Evolutionary conservation across 1,284 basidiomycete species (phyloP).

Genomic region (Agroathelia rolfsii): DNA sequence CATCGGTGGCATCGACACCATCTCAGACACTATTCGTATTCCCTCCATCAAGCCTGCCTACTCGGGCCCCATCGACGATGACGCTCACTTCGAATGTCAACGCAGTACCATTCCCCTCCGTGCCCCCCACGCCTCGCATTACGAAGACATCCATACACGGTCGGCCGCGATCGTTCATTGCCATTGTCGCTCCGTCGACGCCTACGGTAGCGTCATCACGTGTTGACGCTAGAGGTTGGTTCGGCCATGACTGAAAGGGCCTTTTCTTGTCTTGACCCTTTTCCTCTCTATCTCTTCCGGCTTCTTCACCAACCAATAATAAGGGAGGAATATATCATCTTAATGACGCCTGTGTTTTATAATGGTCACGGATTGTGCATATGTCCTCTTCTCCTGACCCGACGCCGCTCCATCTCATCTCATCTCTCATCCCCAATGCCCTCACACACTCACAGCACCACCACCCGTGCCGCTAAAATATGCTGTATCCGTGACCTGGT

Average conservation of each 20-base stretch:
- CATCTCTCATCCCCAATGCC: no score
- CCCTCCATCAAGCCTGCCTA: constrained; percentile 72
- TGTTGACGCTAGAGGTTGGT: constrained; percentile 70
- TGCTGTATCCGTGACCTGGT: no score
- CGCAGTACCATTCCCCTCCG: constrained; percentile 46
- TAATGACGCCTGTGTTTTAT: no score
- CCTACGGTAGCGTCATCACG: constrained; percentile 76
- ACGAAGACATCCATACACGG: constrained; percentile 58
- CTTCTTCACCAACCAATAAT: background rate
- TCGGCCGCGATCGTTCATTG: constrained; percentile 61
- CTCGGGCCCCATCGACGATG: constrained; percentile 63
- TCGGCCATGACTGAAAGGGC: constrained; percentile 36
- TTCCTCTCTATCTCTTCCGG: constrained; percentile 4
- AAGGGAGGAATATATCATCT: no score
- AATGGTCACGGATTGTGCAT: background rate
- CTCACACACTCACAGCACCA: no score
- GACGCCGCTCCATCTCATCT: no score
- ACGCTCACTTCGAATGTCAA: constrained; percentile 53
- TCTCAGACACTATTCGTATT: constrained; percentile 78
- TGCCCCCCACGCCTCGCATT: constrained; percentile 65
- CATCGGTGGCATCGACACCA: constrained; percentile 25
- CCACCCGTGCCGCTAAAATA: no score
- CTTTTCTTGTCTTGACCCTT: constrained; percentile 4
- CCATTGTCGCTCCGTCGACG: constrained; percentile 51
- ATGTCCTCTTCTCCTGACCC: background rate